Evolutionary conservation across 2,329 filamentous ascomycete species (phyloP).

Genomic region (Amauroascus niger): DNA sequence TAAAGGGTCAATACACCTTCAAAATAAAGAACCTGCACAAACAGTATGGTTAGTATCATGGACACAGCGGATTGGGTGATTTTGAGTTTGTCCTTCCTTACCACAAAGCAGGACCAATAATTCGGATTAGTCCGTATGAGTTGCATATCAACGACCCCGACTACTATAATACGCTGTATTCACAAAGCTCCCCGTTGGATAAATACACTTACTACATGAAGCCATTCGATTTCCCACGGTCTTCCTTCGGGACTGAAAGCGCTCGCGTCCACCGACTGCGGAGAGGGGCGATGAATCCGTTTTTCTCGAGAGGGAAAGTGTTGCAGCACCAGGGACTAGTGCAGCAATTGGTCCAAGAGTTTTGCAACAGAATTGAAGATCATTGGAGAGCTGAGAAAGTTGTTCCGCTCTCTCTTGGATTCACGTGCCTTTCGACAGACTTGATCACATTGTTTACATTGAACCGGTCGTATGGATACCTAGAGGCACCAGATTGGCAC

Average conservation of each 20-base stretch:
- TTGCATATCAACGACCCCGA: slow-evolving; percentile 21
- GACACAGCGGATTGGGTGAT: too few relatives aligned
- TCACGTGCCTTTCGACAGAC: slow-evolving; percentile 31
- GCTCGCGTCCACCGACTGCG: slow-evolving; percentile 22
- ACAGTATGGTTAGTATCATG: slow-evolving; percentile 23
- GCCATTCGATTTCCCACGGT: slow-evolving; percentile 22
- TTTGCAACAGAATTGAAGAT: slow-evolving; percentile 15
- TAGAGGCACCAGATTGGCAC: slow-evolving; percentile 25
- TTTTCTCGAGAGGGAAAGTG: slow-evolving; percentile 22
- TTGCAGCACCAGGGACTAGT: slow-evolving; percentile 18
- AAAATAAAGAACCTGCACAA: slow-evolving; percentile 26
- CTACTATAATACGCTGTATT: slow-evolving; percentile 21
- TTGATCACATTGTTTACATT: slow-evolving; percentile 40
- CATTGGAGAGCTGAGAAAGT: neutral
- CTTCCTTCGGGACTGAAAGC: slow-evolving; percentile 26
- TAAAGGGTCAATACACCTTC: slow-evolving; percentile 23
- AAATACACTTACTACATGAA: slow-evolving; percentile 22
- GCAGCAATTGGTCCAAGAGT: slow-evolving; percentile 18
- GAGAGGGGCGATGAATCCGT: slow-evolving; percentile 24
- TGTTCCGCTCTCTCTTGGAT: slow-evolving; percentile 17
- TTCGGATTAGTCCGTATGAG: slow-evolving; percentile 23
- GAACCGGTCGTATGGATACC: slow-evolving; percentile 25
- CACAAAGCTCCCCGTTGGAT: slow-evolving; percentile 18
- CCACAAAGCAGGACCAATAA: slow-evolving; percentile 18
- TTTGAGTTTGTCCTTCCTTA: neutral